A percentile compares a stretch with the other conserved stretches of the same genome.
Evolutionary conservation across 805 yeast genomes (phyloP).

Genomic region (Komagataella kurtzmanii): DNA sequence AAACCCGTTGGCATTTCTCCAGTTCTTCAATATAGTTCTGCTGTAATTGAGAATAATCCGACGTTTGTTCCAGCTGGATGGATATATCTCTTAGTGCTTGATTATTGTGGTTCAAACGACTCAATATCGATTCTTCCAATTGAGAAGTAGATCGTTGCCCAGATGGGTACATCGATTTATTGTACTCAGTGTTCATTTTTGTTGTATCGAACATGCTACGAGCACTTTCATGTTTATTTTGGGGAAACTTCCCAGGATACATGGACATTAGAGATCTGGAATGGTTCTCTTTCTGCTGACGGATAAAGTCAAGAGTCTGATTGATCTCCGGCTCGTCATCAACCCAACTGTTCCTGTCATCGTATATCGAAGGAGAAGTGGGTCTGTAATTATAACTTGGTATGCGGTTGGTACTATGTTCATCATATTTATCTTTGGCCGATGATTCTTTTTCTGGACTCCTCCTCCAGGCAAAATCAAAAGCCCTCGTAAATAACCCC

Average conservation of each 20-base stretch:
- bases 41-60: conserved; percentile 13
- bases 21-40: conserved; percentile 18
- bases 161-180: not conserved
- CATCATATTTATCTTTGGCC: not conserved
- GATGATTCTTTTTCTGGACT: not conserved
- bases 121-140: not conserved
- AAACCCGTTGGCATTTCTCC: conserved; percentile 14
- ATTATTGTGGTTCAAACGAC: not conserved
- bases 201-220: not conserved
- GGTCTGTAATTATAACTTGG: not conserved
- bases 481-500: conserved; percentile 3
- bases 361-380: not conserved
- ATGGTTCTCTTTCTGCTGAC: not conserved
- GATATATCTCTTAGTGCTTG: conserved; percentile 1
- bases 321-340: not conserved
- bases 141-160: not conserved
- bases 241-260: not conserved
- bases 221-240: not conserved
- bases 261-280: not conserved
- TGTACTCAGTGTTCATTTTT: not conserved
- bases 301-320: not conserved
- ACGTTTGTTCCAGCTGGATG: conserved; percentile 1
- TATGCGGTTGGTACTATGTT: not conserved
- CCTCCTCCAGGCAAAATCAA: not conserved
- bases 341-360: not conserved